Base-by-base conservation (phyloP, 179 eudicot genomes). In the Beta corolliflora region DNA sequence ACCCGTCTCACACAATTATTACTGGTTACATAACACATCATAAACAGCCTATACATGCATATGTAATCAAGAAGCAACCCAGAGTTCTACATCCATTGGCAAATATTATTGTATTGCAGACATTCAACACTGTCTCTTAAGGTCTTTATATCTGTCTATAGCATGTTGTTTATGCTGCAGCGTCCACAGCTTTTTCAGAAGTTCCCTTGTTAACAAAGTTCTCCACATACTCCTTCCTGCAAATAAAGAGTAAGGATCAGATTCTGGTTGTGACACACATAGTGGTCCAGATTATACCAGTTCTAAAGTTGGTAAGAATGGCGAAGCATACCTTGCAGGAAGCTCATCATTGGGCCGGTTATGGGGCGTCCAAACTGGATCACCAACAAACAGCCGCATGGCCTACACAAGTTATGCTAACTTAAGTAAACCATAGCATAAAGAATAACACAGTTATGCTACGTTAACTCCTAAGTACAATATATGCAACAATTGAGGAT, bases 341-440 rank as follows among this genome's bases (percentile, higher is more conserved):
- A 91, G 84, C 55, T 91, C 88, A 78, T 91, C 92, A 69, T 87
- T 87, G 58, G 92, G 94, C 50, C 94, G 92, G 86, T 90, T 91
- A 81, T 81, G 89, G 59, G 94, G 94, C 58, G 94, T 91, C 94
- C 94, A 90, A 78, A 91, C 79, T 9, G 94, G 94, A 50, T 91
- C 91, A 29, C 94, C 94, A 74, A 91, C 89, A 85, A 91, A 91
- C 31, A 90, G 90, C n/a, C 94, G 87, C 94, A 91, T 90, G 15
- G 94, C 94, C 94, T 91, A 81, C 85, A 83, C 50, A 46, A 84
- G 63, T 64, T 10, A 36, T 31, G 52, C 7, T 53, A 64, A 44
- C 53, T 54, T 79, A 46, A 58, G 79, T 66, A 52, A n/a, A 58
- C 65, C n/a, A n/a, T 10, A 53, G 5, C 65, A 78, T 67, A 64